Conservation (phyloP, 2,329 filamentous ascomycete genomes). For the Exophiala dermatitidis region DNA sequence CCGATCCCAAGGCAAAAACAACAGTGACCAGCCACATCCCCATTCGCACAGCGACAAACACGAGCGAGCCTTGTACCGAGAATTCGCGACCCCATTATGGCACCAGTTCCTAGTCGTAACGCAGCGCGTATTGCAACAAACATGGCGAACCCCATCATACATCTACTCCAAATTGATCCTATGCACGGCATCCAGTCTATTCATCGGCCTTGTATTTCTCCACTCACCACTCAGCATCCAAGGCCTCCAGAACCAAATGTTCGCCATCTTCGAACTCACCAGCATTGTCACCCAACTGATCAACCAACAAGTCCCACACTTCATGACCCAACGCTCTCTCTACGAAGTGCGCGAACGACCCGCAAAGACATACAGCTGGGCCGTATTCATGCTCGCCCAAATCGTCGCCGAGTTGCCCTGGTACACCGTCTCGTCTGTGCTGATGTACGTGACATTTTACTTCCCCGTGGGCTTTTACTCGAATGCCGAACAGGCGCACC, state of each 20-base stretch:
- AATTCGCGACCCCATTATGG: slow-evolving; percentile 69
- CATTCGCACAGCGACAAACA: not conserved
- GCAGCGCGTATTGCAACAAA: slow-evolving; percentile 75
- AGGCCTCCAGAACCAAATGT: slow-evolving; percentile 84
- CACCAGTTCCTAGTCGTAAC: slow-evolving; percentile 61
- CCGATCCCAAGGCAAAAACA: slow-evolving; percentile 33
- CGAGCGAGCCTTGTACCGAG: slow-evolving; percentile 35
- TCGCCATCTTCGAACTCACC: slow-evolving; percentile 74
- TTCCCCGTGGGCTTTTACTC: slow-evolving; percentile 50
- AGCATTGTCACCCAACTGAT: slow-evolving; percentile 62
- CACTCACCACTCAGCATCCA: slow-evolving; percentile 65
- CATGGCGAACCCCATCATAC: slow-evolving; percentile 77
- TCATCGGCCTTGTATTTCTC: slow-evolving; percentile 79
- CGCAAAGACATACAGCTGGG: slow-evolving; percentile 67
- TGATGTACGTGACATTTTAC: slow-evolving; percentile 61
- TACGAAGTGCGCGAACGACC: slow-evolving; percentile 56
- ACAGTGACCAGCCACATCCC: not conserved
- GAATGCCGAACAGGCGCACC: slow-evolving; percentile 50
- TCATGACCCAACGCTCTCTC: slow-evolving; percentile 50
- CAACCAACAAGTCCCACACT: slow-evolving; percentile 49
- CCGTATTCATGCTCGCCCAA: slow-evolving; percentile 63
- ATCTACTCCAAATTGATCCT: slow-evolving; percentile 75
- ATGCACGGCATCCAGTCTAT: slow-evolving; percentile 67
- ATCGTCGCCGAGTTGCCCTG: slow-evolving; percentile 65
- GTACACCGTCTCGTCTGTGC: slow-evolving; percentile 52